phyloP scores from a whole-genome alignment of 225 moss, liverwort and hornwort genomes.

The Asterella californica region DNA sequence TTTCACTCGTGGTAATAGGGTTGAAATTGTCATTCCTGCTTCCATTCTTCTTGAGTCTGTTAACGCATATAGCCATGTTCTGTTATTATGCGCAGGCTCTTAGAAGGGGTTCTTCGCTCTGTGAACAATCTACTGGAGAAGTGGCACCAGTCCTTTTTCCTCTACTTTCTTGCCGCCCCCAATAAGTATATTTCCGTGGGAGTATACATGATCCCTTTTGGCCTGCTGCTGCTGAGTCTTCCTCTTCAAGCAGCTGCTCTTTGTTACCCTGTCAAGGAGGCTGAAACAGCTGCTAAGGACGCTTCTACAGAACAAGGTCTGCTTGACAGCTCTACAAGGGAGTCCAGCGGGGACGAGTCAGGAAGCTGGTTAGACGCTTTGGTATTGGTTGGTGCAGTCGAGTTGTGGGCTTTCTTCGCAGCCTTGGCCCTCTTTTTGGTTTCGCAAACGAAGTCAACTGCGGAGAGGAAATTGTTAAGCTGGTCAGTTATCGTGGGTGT shows the following conservation, averaged over 20 bases:
- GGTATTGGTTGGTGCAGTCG: conserved; percentile 54
- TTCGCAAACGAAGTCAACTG: conserved; percentile 43
- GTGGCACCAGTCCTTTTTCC: conserved; percentile 95
- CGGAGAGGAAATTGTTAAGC: conserved; percentile 48
- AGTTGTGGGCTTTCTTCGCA: conserved; percentile 63
- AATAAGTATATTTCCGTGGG: conserved; percentile 86
- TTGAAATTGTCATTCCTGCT: background rate
- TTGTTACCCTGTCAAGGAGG: conserved; percentile 39
- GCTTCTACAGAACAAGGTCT: background rate
- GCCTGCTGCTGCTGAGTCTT: conserved; percentile 74
- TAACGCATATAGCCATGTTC: too few species aligned
- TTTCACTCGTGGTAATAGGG: background rate
- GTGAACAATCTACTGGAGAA: conserved; percentile 96
- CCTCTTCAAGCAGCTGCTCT: conserved; percentile 84
- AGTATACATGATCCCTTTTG: conserved; percentile 91
- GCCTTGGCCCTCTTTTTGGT: conserved; percentile 53
- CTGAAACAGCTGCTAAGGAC: background rate
- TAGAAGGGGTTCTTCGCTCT: conserved; percentile 85
- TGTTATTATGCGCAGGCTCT: conserved; percentile 48
- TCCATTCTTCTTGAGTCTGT: background rate
- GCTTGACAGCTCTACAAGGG: background rate
- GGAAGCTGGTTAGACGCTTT: conserved; percentile 61
- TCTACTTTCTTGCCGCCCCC: conserved; percentile 78
- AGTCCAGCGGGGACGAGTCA: background rate
- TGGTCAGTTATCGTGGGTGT: conserved; percentile 43